Conservation (phyloP, 345 rosid genomes). For the Gossypium rotundifolium region DNA sequence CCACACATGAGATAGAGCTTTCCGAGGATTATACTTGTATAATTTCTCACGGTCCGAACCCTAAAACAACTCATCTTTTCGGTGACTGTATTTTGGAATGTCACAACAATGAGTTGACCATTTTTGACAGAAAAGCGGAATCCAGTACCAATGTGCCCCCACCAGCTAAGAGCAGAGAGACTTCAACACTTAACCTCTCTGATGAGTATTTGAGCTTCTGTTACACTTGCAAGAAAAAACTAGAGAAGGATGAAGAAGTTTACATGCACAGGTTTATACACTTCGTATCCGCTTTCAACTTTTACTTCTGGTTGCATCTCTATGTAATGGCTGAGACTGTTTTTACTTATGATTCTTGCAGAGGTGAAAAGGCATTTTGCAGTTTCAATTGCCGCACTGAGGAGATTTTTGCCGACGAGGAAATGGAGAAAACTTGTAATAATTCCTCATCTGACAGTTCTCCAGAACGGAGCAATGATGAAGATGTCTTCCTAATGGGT, state of each 20-base stretch:
- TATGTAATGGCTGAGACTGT: not conserved
- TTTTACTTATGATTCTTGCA: slow-evolving; percentile 25
- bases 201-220: slow-evolving; percentile 63
- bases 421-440: slow-evolving; percentile 27
- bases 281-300: not conserved
- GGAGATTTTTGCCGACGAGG: slow-evolving; percentile 57
- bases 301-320: not conserved
- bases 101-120: slow-evolving; percentile 30
- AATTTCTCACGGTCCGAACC: slow-evolving; percentile 71
- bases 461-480: slow-evolving; percentile 16
- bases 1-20: slow-evolving; percentile 67
- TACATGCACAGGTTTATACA: slow-evolving; percentile 70
- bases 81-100: slow-evolving; percentile 70
- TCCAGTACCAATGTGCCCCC: slow-evolving; percentile 18
- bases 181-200: slow-evolving; percentile 16
- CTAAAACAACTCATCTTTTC: slow-evolving; percentile 73
- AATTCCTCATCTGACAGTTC: slow-evolving; percentile 20
- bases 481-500: slow-evolving; percentile 34
- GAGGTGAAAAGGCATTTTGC: slow-evolving; percentile 89
- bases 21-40: slow-evolving; percentile 91
- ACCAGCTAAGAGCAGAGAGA: slow-evolving; percentile 8
- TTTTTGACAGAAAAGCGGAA: slow-evolving; percentile 24
- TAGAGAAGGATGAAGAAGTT: slow-evolving; percentile 55
- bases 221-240: slow-evolving; percentile 57
- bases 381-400: slow-evolving; percentile 53